These are phyloP conservation scores for Eimeria tenella DNA, from an alignment of 169 alveolate genomes.

Conservation along the genomic window DNA sequence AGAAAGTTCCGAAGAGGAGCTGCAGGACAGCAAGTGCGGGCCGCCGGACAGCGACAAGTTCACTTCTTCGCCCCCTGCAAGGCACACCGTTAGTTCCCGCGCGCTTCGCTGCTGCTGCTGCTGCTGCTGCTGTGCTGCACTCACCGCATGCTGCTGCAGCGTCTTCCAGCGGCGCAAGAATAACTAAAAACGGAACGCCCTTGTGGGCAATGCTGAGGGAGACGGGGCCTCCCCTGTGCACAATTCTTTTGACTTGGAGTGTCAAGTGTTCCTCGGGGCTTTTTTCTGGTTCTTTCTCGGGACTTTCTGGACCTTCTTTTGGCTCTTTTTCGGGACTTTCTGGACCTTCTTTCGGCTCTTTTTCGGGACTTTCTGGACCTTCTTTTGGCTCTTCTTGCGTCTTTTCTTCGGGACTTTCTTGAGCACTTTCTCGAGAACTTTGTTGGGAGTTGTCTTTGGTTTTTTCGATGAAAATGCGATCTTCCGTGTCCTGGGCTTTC, in stretches of 20 bases:
- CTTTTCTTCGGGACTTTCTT: neutral
- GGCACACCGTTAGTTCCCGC: too few species aligned
- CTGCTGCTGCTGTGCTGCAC: neutral
- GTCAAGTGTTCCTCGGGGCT: neutral
- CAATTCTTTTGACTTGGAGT: neutral
- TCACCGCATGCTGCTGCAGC: neutral
- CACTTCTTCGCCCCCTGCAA: conserved; percentile 73
- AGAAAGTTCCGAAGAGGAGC: conserved; percentile 63
- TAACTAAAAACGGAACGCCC: conserved; percentile 29
- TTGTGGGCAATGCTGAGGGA: conserved; percentile 38
- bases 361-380: neutral
- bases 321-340: neutral
- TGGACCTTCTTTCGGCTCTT: neutral
- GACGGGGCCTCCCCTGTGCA: conserved; percentile 20
- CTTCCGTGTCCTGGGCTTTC: conserved; percentile 66
- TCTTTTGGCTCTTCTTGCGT: neutral
- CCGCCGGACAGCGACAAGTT: conserved; percentile 71
- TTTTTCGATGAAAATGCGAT: neutral
- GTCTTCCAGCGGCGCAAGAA: neutral
- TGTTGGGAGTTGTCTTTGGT: too few species aligned
- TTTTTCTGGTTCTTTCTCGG: neutral
- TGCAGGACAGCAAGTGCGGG: conserved; percentile 30
- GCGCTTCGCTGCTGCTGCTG: neutral
- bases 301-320: neutral
- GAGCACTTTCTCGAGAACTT: too few species aligned